These are phyloP conservation scores for Grigorovia yakushimaensis DNA, from an alignment of 805 yeast species.

Conservation along the genomic window DNA sequence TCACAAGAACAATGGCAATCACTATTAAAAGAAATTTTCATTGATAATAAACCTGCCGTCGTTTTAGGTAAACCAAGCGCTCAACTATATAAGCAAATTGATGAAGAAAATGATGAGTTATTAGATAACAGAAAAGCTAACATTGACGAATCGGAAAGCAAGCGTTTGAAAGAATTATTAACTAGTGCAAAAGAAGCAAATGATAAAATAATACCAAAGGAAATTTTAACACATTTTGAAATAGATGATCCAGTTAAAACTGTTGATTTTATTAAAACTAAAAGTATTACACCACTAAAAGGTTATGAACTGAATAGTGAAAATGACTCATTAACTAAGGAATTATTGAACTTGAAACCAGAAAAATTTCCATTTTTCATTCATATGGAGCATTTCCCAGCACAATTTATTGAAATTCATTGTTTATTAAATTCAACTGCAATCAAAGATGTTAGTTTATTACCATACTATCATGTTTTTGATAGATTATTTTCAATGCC, in stretches of 20 bases:
- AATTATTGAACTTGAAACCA: slow-evolving; percentile 30
- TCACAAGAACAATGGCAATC: slow-evolving; percentile 54
- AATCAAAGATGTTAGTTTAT: slow-evolving; percentile 38
- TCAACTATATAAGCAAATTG: slow-evolving; percentile 42
- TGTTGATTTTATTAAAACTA: slow-evolving; percentile 58
- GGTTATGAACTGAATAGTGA: slow-evolving; percentile 30
- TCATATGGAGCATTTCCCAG: slow-evolving; percentile 69
- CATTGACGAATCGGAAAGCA: slow-evolving; percentile 54
- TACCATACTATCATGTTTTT: slow-evolving; percentile 58
- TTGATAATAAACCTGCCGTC: slow-evolving; percentile 53
- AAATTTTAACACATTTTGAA: slow-evolving; percentile 49
- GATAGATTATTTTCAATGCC: slow-evolving; percentile 68
- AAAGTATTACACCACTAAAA: slow-evolving; percentile 51
- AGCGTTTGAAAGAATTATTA: slow-evolving; percentile 40
- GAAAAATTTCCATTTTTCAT: slow-evolving; percentile 52
- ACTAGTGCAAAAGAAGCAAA: slow-evolving; percentile 57
- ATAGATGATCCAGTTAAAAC: slow-evolving; percentile 65
- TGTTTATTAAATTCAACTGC: slow-evolving; percentile 46
- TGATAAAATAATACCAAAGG: slow-evolving; percentile 68
- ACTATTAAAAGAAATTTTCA: slow-evolving; percentile 42
- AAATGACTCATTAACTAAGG: slow-evolving; percentile 18
- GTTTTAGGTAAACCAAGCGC: slow-evolving; percentile 61
- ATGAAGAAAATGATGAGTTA: slow-evolving; percentile 41
- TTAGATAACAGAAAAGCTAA: slow-evolving; percentile 39
- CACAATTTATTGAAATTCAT: slow-evolving; percentile 67